phyloP scores from a whole-genome alignment of 805 yeast genomes.

The Myxozyma geophila region DNA sequence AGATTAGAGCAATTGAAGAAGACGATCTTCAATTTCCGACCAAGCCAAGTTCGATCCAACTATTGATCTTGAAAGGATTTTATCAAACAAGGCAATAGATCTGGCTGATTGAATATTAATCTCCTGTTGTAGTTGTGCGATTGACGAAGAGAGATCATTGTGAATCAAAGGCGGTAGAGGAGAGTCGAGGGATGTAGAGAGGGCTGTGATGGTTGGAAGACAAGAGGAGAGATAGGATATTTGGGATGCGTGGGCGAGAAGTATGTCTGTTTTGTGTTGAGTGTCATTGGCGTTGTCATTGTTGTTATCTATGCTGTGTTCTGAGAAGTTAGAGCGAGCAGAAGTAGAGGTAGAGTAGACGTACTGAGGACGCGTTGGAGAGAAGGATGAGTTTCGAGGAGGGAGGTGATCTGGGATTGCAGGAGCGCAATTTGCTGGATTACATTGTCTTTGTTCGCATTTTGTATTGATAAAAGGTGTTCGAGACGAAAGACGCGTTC shows the following conservation, averaged over 20 bases:
- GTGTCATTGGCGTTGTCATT: too few relatives aligned
- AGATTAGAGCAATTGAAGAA: neutral
- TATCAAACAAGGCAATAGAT: conserved; percentile 24
- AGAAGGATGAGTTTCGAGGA: neutral
- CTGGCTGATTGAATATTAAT: conserved; percentile 10
- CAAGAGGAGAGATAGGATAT: conserved; percentile 16
- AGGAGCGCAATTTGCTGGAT: conserved; percentile 5
- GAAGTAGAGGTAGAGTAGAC: neutral
- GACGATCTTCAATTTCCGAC: conserved; percentile 25
- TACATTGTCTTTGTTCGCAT: neutral
- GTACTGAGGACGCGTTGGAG: conserved; percentile 14
- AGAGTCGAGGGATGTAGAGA: conserved; percentile 7
- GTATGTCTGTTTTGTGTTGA: conserved; percentile 1
- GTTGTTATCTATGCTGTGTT: too few relatives aligned
- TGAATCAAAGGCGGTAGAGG: neutral
- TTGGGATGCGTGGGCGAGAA: conserved; percentile 24
- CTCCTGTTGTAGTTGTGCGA: neutral
- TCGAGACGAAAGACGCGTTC: conserved; percentile 22
- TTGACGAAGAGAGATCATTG: neutral
- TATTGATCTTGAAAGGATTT: conserved; percentile 21
- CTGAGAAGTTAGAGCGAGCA: neutral
- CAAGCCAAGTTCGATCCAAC: conserved; percentile 27
- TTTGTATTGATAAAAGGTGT: conserved; percentile 12
- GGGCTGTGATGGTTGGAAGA: conserved; percentile 8
- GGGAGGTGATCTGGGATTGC: conserved; percentile 1